Percentiles rank a stretch among this genome's conserved stretches.
Evolutionary conservation across 2,329 filamentous ascomycete genomes (phyloP).

Genomic region (Didymella keratinophila): DNA sequence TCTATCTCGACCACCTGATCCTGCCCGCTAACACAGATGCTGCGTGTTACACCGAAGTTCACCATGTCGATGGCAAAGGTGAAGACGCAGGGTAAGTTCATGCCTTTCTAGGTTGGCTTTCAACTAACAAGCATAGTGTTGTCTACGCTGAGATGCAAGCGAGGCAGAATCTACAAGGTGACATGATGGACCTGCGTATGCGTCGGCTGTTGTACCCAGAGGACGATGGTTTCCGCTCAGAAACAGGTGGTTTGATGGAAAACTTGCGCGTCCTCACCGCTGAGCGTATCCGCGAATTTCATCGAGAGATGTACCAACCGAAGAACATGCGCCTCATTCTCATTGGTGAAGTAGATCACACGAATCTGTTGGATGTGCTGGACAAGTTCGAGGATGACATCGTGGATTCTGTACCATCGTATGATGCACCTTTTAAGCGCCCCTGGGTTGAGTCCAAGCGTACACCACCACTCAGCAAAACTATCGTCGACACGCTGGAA

Average conservation of each 20-base stretch:
- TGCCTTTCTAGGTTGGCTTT: neutral
- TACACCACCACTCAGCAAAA: constrained; percentile 74
- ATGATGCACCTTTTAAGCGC: constrained; percentile 77
- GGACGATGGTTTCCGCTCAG: constrained; percentile 91
- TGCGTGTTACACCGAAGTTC: constrained; percentile 92
- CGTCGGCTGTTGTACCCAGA: constrained; percentile 85
- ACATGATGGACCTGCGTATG: constrained; percentile 87
- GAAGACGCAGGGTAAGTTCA: constrained; percentile 76
- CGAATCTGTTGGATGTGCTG: constrained; percentile 78
- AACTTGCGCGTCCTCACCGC: constrained; percentile 84
- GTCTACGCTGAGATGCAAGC: constrained; percentile 99
- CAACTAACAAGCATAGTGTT: constrained; percentile 61
- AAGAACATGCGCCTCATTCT: constrained; percentile 92
- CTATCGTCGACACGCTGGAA: constrained; percentile 78
- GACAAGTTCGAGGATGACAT: constrained; percentile 90
- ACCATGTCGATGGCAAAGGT: constrained; percentile 91
- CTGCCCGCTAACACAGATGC: constrained; percentile 91
- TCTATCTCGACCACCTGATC: constrained; percentile 94
- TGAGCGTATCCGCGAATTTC: constrained; percentile 91
- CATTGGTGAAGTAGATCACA: constrained; percentile 88
- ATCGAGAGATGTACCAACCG: constrained; percentile 96
- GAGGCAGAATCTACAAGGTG: constrained; percentile 81
- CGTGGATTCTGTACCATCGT: constrained; percentile 78
- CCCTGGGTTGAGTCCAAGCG: constrained; percentile 92
- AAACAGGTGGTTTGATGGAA: constrained; percentile 98